phyloP scores from a whole-genome alignment of 768 basidiomycete genomes.

The Lactarius pseudohatsudake region DNA sequence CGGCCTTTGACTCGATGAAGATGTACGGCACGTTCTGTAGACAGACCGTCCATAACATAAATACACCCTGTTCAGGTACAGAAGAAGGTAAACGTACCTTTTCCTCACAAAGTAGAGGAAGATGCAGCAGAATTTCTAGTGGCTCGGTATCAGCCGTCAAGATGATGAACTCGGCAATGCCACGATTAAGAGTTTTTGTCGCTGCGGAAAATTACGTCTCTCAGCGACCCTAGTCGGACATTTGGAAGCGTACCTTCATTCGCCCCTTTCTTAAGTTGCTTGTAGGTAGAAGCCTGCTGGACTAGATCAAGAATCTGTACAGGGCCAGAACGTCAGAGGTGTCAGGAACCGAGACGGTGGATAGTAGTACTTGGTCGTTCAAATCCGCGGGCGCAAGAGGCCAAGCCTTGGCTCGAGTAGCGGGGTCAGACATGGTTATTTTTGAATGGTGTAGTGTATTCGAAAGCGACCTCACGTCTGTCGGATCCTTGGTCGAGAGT shows the following conservation, averaged over 20 bases:
- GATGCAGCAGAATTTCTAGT: conserved; percentile 94
- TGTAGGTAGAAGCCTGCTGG: conserved; percentile 95
- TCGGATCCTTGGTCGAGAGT: conserved; percentile 79
- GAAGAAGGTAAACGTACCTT: conserved; percentile 56
- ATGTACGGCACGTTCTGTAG: conserved; percentile 93
- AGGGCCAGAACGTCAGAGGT: conserved; percentile 6
- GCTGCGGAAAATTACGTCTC: conserved; percentile 45
- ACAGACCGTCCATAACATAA: conserved; percentile 1
- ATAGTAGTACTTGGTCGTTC: conserved; percentile 74
- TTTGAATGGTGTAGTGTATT: conserved; percentile 29
- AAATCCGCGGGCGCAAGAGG: conserved; percentile 82
- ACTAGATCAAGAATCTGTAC: conserved; percentile 90
- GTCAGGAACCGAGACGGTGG: not conserved
- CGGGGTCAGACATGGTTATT: conserved; percentile 64
- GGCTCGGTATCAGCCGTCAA: conserved; percentile 97
- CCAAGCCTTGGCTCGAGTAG: conserved; percentile 74
- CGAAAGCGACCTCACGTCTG: conserved; percentile 70
- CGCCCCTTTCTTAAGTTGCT: conserved; percentile 98
- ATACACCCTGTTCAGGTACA: not conserved
- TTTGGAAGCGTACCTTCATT: conserved; percentile 76
- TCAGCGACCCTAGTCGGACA: not conserved
- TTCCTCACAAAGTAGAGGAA: conserved; percentile 97
- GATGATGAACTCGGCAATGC: conserved; percentile 97
- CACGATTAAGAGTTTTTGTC: conserved; percentile 97
- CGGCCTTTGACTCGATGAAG: conserved; percentile 93